A percentile compares a stretch with the other conserved stretches of the same genome.
Evolutionary conservation across 164 flowering plant genomes (phyloP).

Genomic region (Warburgia ugandensis): DNA sequence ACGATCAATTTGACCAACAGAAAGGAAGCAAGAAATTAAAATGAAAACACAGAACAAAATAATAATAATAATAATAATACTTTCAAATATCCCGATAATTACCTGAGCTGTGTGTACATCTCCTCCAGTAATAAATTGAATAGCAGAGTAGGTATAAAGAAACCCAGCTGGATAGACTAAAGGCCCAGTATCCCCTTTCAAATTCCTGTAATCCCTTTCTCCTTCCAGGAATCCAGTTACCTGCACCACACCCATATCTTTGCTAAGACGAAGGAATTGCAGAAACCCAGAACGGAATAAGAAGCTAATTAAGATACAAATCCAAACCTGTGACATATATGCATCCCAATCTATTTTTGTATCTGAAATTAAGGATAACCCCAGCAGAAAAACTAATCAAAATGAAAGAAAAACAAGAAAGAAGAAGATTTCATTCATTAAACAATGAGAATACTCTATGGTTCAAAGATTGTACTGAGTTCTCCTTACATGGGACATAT

Average conservation of each 20-base stretch:
- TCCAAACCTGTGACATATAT: conserved; percentile 84
- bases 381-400: conserved; percentile 2
- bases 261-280: too few relatives aligned
- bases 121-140: conserved; percentile 75
- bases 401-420: neutral
- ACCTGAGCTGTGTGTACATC: conserved; percentile 89
- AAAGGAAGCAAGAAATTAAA: too few relatives aligned
- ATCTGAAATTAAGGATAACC: conserved; percentile 39
- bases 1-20: too few relatives aligned
- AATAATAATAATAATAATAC: too few relatives aligned
- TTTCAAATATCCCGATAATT: too few relatives aligned
- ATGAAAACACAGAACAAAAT: too few relatives aligned
- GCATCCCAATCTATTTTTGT: conserved; percentile 99
- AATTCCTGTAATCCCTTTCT: conserved; percentile 73
- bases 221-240: conserved; percentile 88
- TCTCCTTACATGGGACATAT: conserved; percentile 75
- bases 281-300: neutral
- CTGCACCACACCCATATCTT: conserved; percentile 28
- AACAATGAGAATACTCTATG: too few relatives aligned
- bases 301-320: neutral
- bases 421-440: too few relatives aligned
- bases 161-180: conserved; percentile 96
- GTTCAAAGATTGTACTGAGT: too few relatives aligned
- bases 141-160: conserved; percentile 76
- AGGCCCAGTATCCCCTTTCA: conserved; percentile 96